Conservation (phyloP, 2,329 filamentous ascomycete species). For the Colletotrichum sp. region DNA sequence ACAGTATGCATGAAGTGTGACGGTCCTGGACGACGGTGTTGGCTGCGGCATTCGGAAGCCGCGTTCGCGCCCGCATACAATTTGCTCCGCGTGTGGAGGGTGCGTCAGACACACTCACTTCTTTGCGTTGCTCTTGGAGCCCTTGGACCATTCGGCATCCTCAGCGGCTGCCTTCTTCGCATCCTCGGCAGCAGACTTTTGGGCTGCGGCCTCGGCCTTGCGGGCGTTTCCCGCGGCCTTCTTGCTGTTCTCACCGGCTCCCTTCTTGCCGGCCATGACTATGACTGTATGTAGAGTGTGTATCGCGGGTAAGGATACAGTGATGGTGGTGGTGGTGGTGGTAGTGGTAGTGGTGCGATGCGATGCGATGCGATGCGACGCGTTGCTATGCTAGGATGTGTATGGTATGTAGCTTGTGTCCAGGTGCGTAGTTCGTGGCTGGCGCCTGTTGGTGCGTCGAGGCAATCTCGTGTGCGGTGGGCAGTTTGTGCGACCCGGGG, state of each 20-base stretch:
- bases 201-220: slow-evolving; percentile 86
- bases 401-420: neutral
- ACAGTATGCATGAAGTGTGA: neutral
- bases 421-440: slow-evolving; percentile 6
- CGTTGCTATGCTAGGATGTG: neutral
- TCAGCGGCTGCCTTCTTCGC: slow-evolving; percentile 71
- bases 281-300: neutral
- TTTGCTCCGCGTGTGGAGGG: neutral
- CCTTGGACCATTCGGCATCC: slow-evolving; percentile 81
- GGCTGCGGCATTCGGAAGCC: neutral
- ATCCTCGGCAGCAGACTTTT: slow-evolving; percentile 76
- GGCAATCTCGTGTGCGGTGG: neutral
- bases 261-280: slow-evolving; percentile 74
- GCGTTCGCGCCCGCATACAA: neutral
- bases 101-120: slow-evolving; percentile 67
- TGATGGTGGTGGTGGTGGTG: neutral
- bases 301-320: neutral
- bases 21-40: neutral
- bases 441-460: slow-evolving; percentile 9
- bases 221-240: slow-evolving; percentile 89
- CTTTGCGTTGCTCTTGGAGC: slow-evolving; percentile 83
- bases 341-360: neutral
- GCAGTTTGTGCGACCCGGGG: slow-evolving; percentile 5
- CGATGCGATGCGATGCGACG: slow-evolving; percentile 13
- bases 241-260: slow-evolving; percentile 77